A percentile compares a stretch with the other conserved stretches of the same genome.
phyloP scores from a whole-genome alignment of 768 basidiomycete genomes.

The Suillus decipiens region DNA sequence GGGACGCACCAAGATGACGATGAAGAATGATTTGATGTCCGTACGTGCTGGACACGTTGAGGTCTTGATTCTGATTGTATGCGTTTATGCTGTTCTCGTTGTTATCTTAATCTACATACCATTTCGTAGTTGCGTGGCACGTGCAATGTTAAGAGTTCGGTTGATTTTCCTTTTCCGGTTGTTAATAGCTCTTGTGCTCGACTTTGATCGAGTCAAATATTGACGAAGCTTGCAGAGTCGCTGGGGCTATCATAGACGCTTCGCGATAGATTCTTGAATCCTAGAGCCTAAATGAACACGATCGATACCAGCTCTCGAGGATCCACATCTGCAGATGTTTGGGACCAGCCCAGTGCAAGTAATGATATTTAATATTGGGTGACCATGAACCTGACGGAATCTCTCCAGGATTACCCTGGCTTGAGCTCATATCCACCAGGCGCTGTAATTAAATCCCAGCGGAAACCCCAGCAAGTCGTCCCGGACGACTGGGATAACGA shows the following conservation, averaged over 20 bases:
- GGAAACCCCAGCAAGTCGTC: conserved; percentile 20
- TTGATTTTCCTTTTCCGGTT: not conserved
- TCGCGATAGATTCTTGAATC: not conserved
- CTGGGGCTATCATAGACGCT: not conserved
- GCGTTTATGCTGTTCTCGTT: not conserved
- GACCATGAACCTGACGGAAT: not conserved
- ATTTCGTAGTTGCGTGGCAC: too few species aligned
- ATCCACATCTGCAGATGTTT: conserved; percentile 12
- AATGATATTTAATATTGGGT: not conserved
- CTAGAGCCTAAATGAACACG: not conserved
- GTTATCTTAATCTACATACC: not conserved
- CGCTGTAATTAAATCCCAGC: conserved; percentile 3
- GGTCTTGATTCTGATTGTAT: not conserved
- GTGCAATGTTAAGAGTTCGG: not conserved
- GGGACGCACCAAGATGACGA: conserved; percentile 63
- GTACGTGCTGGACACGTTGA: not conserved
- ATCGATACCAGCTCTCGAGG: conserved; percentile 8
- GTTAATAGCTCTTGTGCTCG: not conserved
- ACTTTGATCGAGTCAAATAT: not conserved
- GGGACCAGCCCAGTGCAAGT: conserved; percentile 14
- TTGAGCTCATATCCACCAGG: not conserved
- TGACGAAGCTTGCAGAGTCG: not conserved
- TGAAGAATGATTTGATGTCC: conserved; percentile 29
- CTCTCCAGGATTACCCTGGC: conserved; percentile 9
- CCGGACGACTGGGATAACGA: conserved; percentile 66